Conservation (phyloP, 805 yeast genomes). For the Zygotorulaspora sp. region DNA sequence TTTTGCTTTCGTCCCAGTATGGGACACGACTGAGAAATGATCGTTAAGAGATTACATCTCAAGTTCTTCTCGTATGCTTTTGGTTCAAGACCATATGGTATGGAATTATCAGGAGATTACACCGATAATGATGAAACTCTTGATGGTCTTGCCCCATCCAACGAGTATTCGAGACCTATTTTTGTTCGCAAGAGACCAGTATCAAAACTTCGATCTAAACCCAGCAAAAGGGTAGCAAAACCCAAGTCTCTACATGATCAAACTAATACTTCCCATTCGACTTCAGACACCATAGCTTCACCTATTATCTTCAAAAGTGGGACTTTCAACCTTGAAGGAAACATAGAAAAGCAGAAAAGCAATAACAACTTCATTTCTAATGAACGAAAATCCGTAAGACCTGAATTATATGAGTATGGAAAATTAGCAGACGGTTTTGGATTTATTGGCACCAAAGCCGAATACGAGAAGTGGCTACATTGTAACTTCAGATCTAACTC, state of each 20-base stretch:
- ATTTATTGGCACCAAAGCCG: conserved; percentile 13
- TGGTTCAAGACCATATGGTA: too few species aligned
- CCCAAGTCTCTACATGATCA: neutral
- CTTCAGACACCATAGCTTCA: too few species aligned
- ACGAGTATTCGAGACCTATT: neutral
- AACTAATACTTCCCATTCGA: too few species aligned
- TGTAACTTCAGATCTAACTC: neutral
- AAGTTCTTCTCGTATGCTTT: too few species aligned
- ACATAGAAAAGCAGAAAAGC: neutral
- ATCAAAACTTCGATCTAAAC: neutral
- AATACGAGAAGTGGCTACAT: conserved; percentile 1
- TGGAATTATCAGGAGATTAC: conserved; percentile 2
- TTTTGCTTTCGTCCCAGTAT: too few species aligned
- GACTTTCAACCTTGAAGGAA: too few species aligned
- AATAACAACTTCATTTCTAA: too few species aligned
- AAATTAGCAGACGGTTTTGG: conserved; percentile 19
- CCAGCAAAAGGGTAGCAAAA: conserved; percentile 1
- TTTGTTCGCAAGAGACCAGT: neutral
- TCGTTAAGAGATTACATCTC: too few species aligned
- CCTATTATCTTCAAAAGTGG: too few species aligned
- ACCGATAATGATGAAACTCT: neutral
- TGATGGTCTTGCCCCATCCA: neutral
- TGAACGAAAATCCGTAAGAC: too few species aligned
- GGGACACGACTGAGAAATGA: too few species aligned
- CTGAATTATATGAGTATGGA: too few species aligned